Conservation (phyloP, 108 stramenopile genomes). For the Discostella stelligeroides region DNA sequence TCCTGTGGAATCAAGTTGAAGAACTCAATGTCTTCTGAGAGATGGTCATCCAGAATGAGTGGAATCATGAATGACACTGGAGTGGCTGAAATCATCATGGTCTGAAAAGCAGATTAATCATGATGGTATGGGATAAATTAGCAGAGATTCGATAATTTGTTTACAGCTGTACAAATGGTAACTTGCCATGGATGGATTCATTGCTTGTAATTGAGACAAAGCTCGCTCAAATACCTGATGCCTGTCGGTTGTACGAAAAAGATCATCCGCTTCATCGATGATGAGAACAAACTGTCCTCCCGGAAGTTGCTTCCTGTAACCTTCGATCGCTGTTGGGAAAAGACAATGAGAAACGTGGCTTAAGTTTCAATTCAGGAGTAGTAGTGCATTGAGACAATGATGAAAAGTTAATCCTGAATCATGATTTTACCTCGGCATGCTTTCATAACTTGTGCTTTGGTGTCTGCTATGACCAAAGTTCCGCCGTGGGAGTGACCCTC, state of each 20-base stretch:
- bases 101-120: slow-evolving; percentile 9
- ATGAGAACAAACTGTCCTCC: slow-evolving; percentile 26
- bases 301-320: slow-evolving; percentile 16
- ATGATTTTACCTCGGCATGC: neutral
- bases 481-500: slow-evolving; percentile 30
- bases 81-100: slow-evolving; percentile 34
- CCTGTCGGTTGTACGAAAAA: slow-evolving; percentile 27
- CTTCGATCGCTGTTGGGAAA: slow-evolving; percentile 11
- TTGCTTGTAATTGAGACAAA: slow-evolving; percentile 5
- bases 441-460: slow-evolving; percentile 32
- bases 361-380: too few species aligned
- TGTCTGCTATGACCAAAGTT: slow-evolving; percentile 42
- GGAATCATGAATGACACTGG: slow-evolving; percentile 24
- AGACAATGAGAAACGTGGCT: neutral
- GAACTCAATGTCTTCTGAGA: slow-evolving; percentile 16
- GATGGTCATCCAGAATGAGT: slow-evolving; percentile 6
- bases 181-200: slow-evolving; percentile 35
- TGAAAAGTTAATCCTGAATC: neutral
- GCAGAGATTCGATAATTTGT: neutral
- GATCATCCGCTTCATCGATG: slow-evolving; percentile 42
- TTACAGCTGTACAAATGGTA: neutral
- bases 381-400: neutral
- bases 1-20: slow-evolving; percentile 23
- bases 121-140: neutral
- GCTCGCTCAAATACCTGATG: slow-evolving; percentile 35